Conservation (phyloP, 768 basidiomycete genomes). For the Hypsizygus marmoreus region DNA sequence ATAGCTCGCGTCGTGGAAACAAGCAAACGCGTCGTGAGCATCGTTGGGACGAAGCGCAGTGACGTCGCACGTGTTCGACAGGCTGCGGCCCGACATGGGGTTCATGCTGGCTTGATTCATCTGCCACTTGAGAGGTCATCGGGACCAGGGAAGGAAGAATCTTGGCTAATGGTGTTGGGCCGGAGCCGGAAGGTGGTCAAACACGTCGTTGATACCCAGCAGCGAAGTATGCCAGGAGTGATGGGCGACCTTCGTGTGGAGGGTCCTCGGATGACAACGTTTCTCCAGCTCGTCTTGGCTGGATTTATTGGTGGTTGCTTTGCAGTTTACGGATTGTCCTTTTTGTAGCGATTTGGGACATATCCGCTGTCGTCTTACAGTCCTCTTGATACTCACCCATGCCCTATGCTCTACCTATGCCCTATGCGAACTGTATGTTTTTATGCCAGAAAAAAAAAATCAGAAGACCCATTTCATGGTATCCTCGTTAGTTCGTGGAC, state of each 20-base stretch:
- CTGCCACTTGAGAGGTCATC: conserved; percentile 3
- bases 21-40: conserved; percentile 26
- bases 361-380: neutral
- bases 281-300: conserved; percentile 16
- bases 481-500: conserved; percentile 3
- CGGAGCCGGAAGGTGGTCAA: conserved; percentile 27
- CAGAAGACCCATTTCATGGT: neutral
- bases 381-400: neutral
- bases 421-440: conserved; percentile 3
- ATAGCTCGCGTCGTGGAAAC: conserved; percentile 15
- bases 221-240: conserved; percentile 21
- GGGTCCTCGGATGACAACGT: conserved; percentile 16
- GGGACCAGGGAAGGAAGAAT: conserved; percentile 19
- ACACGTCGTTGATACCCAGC: conserved; percentile 25
- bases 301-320: conserved; percentile 17
- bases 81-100: conserved; percentile 25
- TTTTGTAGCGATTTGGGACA: conserved; percentile 5
- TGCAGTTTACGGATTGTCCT: conserved; percentile 16
- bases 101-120: conserved; percentile 28
- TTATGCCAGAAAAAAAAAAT: conserved; percentile 1
- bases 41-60: conserved; percentile 22
- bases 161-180: conserved; percentile 37
- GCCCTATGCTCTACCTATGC: conserved; percentile 1
- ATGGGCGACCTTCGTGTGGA: conserved; percentile 13
- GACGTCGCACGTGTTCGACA: conserved; percentile 25